phyloP scores from a whole-genome alignment of 169 alveolate species.

The Plasmodium falciparum region DNA sequence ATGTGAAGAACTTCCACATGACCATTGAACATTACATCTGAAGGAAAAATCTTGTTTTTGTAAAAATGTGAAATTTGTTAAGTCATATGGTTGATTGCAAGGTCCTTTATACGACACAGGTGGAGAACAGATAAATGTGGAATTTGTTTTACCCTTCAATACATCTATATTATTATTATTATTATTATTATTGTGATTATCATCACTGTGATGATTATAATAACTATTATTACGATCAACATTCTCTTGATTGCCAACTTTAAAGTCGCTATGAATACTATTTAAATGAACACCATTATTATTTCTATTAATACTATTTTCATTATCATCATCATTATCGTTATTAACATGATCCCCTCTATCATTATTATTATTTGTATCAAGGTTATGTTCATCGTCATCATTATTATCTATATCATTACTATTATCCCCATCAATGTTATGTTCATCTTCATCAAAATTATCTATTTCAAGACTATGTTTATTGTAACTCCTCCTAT shows the following conservation, averaged over 20 bases:
- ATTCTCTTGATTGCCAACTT: not conserved
- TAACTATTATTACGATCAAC: constrained; percentile 5
- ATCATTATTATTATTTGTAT: not conserved
- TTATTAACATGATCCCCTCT: not conserved
- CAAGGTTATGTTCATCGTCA: not conserved
- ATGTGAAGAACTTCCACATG: constrained; percentile 70
- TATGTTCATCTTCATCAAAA: not conserved
- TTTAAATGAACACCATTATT: not conserved
- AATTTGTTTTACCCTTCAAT: not conserved
- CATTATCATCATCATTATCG: constrained; percentile 1
- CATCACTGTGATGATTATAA: not conserved
- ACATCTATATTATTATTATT: not conserved
- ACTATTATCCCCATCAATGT: not conserved
- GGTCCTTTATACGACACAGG: constrained; percentile 37
- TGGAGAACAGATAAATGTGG: constrained; percentile 31
- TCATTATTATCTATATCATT: not conserved
- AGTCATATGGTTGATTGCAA: constrained; percentile 1
- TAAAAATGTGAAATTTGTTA: constrained; percentile 61
- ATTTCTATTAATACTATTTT: not conserved
- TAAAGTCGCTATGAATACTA: not conserved
- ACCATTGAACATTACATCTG: constrained; percentile 83
- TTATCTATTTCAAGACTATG: not conserved
- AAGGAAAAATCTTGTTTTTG: constrained; percentile 82
- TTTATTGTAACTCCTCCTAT: not conserved
- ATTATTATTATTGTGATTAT: too few relatives aligned